A percentile compares a stretch with the other conserved stretches of the same genome.
These are phyloP conservation scores for Fusarium sarcochroum DNA, from an alignment of 2,329 filamentous ascomycete genomes.

Conservation along the genomic window DNA sequence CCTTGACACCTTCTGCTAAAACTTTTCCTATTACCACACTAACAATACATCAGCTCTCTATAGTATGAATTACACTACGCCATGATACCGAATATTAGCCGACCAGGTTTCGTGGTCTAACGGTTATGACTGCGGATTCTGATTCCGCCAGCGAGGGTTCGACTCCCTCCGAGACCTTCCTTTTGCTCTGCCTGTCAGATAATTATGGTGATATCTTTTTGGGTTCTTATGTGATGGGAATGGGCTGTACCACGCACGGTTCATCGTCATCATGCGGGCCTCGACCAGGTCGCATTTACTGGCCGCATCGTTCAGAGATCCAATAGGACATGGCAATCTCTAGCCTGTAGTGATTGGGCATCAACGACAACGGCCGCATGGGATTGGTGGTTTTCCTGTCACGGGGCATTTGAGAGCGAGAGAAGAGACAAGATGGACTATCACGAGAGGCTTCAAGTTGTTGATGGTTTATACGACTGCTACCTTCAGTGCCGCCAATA, in stretches of 20 bases:
- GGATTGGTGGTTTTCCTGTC: conserved; percentile 23
- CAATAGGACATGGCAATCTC: conserved; percentile 10
- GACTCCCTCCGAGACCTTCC: neutral
- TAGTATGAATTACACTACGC: too few relatives aligned
- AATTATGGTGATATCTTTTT: too few relatives aligned
- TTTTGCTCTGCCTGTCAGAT: neutral
- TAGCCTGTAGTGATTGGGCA: conserved; percentile 30
- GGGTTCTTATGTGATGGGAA: neutral
- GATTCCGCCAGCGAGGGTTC: neutral
- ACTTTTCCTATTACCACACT: too few relatives aligned
- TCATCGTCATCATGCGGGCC: conserved; percentile 32
- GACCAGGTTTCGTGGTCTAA: neutral
- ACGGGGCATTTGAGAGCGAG: conserved; percentile 21
- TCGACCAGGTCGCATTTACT: conserved; percentile 27
- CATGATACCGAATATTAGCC: too few relatives aligned
- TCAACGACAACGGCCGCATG: conserved; percentile 18
- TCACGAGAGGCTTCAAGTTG: neutral
- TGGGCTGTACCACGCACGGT: conserved; percentile 10
- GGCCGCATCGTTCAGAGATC: conserved; percentile 25
- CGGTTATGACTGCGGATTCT: neutral
- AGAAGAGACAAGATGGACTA: conserved; percentile 30
- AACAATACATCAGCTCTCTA: too few relatives aligned
- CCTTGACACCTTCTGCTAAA: too few relatives aligned
- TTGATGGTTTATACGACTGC: neutral
- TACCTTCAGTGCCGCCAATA: neutral